Percentiles rank a stretch among this genome's conserved stretches.
Evolutionary conservation across 192 early-diverging fungal genomes (phyloP).

Genomic region (Entomortierella lignicola): DNA sequence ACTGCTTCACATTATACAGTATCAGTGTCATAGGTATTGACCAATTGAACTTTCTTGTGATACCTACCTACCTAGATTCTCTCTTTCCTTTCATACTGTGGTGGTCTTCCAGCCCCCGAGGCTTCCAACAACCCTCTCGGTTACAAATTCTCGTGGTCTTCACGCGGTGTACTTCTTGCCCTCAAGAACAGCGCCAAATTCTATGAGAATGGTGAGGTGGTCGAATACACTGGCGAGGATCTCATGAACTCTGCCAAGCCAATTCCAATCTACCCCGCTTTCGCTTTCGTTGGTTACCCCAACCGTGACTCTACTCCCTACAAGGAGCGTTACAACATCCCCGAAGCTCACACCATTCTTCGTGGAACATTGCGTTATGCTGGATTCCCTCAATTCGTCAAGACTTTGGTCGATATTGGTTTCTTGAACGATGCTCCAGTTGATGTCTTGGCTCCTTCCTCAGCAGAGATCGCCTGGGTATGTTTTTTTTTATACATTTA

Average conservation of each 20-base stretch:
- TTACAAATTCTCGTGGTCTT: constrained; percentile 99
- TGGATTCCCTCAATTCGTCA: constrained; percentile 97
- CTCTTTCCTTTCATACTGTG: constrained; percentile 96
- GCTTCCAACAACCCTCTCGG: constrained; percentile 97
- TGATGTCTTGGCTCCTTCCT: constrained; percentile 65
- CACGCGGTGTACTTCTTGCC: constrained; percentile 97
- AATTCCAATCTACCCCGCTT: constrained; percentile 92
- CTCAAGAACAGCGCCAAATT: constrained; percentile 94
- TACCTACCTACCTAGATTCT: constrained; percentile 70
- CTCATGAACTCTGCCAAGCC: constrained; percentile 95
- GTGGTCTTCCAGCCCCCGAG: constrained; percentile 98
- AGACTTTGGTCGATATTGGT: constrained; percentile 93
- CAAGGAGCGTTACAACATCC: constrained; percentile 94
- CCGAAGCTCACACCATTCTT: constrained; percentile 91
- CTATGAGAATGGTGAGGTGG: constrained; percentile 87
- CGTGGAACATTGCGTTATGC: constrained; percentile 96
- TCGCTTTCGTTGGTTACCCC: constrained; percentile 94
- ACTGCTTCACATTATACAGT: too few relatives aligned
- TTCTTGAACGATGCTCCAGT: constrained; percentile 84
- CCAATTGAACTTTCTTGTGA: too few relatives aligned
- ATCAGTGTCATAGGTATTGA: too few relatives aligned
- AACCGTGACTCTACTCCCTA: constrained; percentile 98
- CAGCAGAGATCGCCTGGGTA: constrained; percentile 79
- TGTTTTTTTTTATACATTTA: not conserved
- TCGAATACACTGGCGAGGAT: constrained; percentile 82